A percentile compares a stretch with the other conserved stretches of the same genome.
Evolutionary conservation across 441 rosid species (phyloP).

Genomic region (Hura crepitans): DNA sequence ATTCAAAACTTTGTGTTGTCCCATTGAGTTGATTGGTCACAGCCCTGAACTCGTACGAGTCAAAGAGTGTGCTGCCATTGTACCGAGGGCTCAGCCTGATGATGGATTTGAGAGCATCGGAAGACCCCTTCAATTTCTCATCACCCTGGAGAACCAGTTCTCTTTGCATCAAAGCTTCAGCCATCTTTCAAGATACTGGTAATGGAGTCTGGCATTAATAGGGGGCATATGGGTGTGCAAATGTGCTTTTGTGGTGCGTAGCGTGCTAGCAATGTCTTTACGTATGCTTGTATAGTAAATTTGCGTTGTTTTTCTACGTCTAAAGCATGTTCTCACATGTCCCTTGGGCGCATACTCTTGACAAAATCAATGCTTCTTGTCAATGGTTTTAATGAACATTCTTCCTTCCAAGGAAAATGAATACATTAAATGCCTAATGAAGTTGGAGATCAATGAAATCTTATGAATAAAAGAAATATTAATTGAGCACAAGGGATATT

Average conservation of each 20-base stretch:
- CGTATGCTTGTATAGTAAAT: no score
- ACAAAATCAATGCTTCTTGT: background rate
- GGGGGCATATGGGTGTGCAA: background rate
- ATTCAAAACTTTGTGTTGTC: conserved; percentile 32
- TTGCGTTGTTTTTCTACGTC: conserved; percentile 31
- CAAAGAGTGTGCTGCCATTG: conserved; percentile 42
- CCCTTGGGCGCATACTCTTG: background rate
- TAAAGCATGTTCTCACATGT: conserved; percentile 18
- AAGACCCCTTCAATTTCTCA: no score
- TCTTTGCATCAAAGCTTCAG: conserved; percentile 17
- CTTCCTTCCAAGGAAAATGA: background rate
- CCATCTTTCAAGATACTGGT: conserved; percentile 11
- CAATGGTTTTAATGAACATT: no score
- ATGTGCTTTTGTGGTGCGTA: background rate
- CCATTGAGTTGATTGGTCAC: conserved; percentile 43
- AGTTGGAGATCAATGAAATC: no score
- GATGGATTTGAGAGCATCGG: conserved; percentile 11
- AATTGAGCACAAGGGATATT: no score
- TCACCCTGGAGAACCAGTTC: conserved; percentile 14
- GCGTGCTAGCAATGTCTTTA: background rate
- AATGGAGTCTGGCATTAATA: background rate
- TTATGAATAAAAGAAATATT: no score
- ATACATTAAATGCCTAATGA: no score
- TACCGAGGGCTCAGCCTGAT: conserved; percentile 26
- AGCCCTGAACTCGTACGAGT: conserved; percentile 42